phyloP scores from a whole-genome alignment of 164 flowering plant species.

The Dillenia suffruticosa region DNA sequence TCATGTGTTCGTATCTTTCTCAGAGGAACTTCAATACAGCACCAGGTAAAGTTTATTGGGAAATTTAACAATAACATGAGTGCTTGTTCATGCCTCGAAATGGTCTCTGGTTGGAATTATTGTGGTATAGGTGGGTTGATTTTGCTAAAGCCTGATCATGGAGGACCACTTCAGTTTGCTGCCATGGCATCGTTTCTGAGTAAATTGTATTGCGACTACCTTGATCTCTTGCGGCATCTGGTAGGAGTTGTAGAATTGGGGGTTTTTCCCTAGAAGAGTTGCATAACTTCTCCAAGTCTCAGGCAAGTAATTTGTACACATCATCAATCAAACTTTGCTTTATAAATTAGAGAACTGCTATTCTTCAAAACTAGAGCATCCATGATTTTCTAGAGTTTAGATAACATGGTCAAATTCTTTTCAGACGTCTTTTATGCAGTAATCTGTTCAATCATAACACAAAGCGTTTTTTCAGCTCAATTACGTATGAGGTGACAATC shows the following conservation, averaged over 20 bases:
- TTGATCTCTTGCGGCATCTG: slow-evolving; percentile 21
- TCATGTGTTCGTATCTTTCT: slow-evolving; percentile 59
- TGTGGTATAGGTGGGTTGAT: slow-evolving; percentile 43
- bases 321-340: no score
- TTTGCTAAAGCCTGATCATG: slow-evolving; percentile 30
- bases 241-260: slow-evolving; percentile 27
- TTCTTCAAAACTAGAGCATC: no score
- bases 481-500: slow-evolving; percentile 71
- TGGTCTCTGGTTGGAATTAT: neutral
- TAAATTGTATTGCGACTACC: slow-evolving; percentile 60
- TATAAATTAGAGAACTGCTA: no score
- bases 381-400: no score
- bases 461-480: slow-evolving; percentile 27
- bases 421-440: neutral
- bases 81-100: neutral
- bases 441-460: neutral
- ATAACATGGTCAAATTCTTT: no score
- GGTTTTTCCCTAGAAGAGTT: slow-evolving; percentile 30
- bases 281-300: slow-evolving; percentile 45
- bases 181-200: slow-evolving; percentile 64
- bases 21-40: slow-evolving; percentile 22
- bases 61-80: neutral
- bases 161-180: slow-evolving; percentile 41
- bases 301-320: slow-evolving; percentile 24
- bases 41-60: slow-evolving; percentile 21